Evolutionary conservation across 352 stramenopile species (phyloP), one percentile per base, ranked within the genome.

Genomic region (Pythium folliculosum): DNA sequence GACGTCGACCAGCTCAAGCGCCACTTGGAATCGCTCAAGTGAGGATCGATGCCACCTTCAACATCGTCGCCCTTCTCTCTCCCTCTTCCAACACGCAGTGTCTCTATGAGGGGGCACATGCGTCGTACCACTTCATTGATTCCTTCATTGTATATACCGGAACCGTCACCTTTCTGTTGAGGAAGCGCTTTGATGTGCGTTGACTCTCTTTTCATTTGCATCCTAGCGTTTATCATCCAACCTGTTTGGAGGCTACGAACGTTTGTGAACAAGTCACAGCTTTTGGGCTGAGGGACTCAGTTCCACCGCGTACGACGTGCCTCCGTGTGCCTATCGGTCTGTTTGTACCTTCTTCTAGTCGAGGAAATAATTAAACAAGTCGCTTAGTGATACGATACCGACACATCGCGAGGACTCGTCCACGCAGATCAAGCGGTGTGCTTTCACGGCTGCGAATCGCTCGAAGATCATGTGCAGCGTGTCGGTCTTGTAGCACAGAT

Each of bases 281-380:
- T 43, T 2, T 17, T 43, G 37, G 6, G 16, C 47, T 53, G 47
- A n/a, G n/a, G 21, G 22, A 30, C 22, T 53, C 8, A n/a, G 5
- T 57, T 19, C 22, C 50, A 12, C 30, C n/a, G n/a, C 30, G 35
- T 57, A 27, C 25, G 32, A 57, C 22, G 50, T 27, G 43, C 43
- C 14, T 23, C 19, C 19, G 1, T 17, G 10, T 49, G 43, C 38
- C 53, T 72, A 53, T 68, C 48, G 22, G 35, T 70, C 30, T 70
- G 38, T 67, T 47, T 59, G 27, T 60, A 45, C 44, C 37, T 44
- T 54, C 50, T 70, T 71, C 77, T 94, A 89, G 67, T 93, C 73
- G 57, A 95, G 76, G 77, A 95, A 95, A 89, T 95, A 95, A 85
- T 93, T 92, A 82, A 95, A 95, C 81, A 95, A 76, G 76, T 95